Evolutionary conservation across 1,139 yeast genomes (phyloP).

Genomic region (Yamadazyma spencermartinsiae): DNA sequence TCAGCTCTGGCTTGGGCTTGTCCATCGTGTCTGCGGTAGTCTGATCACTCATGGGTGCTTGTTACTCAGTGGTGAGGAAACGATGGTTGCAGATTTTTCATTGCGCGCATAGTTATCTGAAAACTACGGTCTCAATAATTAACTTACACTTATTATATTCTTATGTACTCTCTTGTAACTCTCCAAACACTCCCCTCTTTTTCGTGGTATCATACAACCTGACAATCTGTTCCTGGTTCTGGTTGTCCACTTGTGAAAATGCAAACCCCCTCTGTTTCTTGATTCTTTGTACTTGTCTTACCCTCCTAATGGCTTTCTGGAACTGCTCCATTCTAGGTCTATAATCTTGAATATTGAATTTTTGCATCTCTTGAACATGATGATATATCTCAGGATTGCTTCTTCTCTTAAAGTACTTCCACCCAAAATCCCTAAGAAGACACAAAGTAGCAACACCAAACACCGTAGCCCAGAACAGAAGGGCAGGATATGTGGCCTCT

Average conservation of each 20-base stretch:
- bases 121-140: too few relatives aligned
- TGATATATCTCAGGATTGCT: conserved; percentile 91
- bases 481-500: conserved; percentile 71
- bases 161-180: conserved; percentile 1
- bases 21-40: background rate
- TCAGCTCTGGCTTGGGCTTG: conserved; percentile 7
- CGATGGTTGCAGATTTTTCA: too few relatives aligned
- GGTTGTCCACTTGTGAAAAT: conserved; percentile 91
- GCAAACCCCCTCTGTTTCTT: conserved; percentile 99
- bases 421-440: conserved; percentile 80
- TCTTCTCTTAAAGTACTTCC: conserved; percentile 94
- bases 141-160: too few relatives aligned
- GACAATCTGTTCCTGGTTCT: conserved; percentile 86
- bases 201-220: conserved; percentile 94
- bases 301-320: conserved; percentile 95
- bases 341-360: conserved; percentile 89
- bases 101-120: too few relatives aligned
- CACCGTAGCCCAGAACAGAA: conserved; percentile 81
- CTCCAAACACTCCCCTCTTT: conserved; percentile 47
- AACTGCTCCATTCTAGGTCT: conserved; percentile 95
- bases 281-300: conserved; percentile 97
- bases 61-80: too few relatives aligned
- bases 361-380: conserved; percentile 94
- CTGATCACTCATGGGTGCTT: conserved; percentile 4
- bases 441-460: conserved; percentile 77